These are phyloP conservation scores for Panaeolus papilionaceus DNA, from an alignment of 768 basidiomycete species.

Conservation along the genomic window DNA sequence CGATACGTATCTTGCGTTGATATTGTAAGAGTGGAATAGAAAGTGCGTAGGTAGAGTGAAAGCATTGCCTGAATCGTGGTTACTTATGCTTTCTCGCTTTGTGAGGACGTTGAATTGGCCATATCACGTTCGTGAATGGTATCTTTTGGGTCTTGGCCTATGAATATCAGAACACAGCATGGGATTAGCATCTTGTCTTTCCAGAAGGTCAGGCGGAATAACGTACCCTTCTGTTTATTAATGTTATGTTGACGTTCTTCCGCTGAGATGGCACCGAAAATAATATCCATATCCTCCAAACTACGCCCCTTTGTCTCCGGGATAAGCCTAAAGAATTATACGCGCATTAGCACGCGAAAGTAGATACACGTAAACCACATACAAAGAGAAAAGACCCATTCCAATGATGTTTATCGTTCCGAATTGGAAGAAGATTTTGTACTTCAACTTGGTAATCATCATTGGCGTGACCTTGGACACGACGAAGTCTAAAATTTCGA, in stretches of 20 bases:
- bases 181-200: neutral
- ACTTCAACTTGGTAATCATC: conserved; percentile 65
- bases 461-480: conserved; percentile 77
- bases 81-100: neutral
- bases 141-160: neutral
- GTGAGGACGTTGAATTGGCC: conserved; percentile 1
- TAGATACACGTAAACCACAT: conserved; percentile 27
- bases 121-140: neutral
- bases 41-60: neutral
- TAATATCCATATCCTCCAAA: conserved; percentile 59
- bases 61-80: neutral
- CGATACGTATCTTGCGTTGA: neutral
- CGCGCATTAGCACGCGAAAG: neutral
- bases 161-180: neutral
- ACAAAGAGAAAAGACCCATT: conserved; percentile 74
- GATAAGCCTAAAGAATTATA: conserved; percentile 44
- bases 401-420: conserved; percentile 75
- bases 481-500: conserved; percentile 73
- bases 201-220: neutral
- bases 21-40: neutral
- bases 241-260: conserved; percentile 63
- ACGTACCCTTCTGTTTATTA: conserved; percentile 44
- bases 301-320: conserved; percentile 67
- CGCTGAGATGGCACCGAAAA: conserved; percentile 60
- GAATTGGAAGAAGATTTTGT: conserved; percentile 81